Evolutionary conservation across 2,329 filamentous ascomycete genomes (phyloP).

Genomic region (Arthroderma uncinatum): DNA sequence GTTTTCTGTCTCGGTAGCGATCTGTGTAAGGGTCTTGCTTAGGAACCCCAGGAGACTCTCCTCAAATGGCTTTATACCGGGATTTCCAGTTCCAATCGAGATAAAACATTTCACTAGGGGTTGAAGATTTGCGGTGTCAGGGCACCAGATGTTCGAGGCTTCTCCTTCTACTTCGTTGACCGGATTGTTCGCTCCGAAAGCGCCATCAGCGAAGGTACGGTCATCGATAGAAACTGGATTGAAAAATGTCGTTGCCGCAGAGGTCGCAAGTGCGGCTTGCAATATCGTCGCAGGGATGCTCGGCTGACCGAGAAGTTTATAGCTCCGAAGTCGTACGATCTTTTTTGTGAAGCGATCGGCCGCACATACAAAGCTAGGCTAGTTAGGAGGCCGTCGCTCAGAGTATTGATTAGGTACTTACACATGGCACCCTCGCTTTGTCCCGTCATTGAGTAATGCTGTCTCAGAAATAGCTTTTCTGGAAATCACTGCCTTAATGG

Average conservation of each 20-base stretch:
- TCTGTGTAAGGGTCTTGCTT: neutral
- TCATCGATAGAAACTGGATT: slow-evolving; percentile 20
- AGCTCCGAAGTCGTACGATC: slow-evolving; percentile 20
- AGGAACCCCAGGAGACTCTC: slow-evolving; percentile 14
- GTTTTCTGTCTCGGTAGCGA: slow-evolving; percentile 18
- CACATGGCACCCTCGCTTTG: slow-evolving; percentile 2
- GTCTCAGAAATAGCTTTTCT: slow-evolving; percentile 13
- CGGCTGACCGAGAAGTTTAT: slow-evolving; percentile 14
- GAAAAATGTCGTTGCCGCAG: slow-evolving; percentile 24
- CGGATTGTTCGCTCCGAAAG: too few species aligned
- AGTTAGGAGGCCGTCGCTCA: neutral
- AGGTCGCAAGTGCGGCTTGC: slow-evolving; percentile 25
- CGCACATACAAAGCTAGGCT: slow-evolving; percentile 18
- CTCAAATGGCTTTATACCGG: slow-evolving; percentile 16
- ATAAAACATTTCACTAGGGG: slow-evolving; percentile 23
- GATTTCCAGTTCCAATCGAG: slow-evolving; percentile 23
- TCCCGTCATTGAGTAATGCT: slow-evolving; percentile 16
- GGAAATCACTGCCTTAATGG: slow-evolving; percentile 12
- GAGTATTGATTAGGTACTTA: neutral
- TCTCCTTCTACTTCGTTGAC: slow-evolving; percentile 21
- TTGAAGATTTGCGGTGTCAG: slow-evolving; percentile 20
- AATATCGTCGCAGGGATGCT: slow-evolving; percentile 21
- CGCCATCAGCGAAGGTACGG: slow-evolving; percentile 20
- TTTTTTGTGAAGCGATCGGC: slow-evolving; percentile 12
- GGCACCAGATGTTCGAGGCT: slow-evolving; percentile 22